A percentile compares a stretch with the other conserved stretches of the same genome.
Conservation (phyloP, 495 filamentous ascomycete genomes). For the Xylaria cubensis region DNA sequence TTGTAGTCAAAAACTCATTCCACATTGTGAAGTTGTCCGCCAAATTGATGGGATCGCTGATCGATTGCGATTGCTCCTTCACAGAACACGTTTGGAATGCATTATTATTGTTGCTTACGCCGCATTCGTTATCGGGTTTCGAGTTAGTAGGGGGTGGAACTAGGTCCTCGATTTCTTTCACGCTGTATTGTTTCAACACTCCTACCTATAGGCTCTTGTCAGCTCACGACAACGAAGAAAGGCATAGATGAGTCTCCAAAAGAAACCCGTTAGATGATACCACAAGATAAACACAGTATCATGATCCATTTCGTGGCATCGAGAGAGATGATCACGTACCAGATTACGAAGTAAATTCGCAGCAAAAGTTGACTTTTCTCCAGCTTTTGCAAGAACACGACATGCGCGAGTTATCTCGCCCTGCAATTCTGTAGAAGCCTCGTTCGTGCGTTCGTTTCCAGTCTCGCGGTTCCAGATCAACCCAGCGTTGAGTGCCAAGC, state of each 20-base stretch:
- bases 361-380: constrained; percentile 22
- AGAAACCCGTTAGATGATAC: neutral
- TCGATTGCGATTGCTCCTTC: neutral
- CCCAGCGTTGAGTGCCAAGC: constrained; percentile 10
- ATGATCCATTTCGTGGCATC: neutral
- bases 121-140: neutral
- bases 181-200: constrained; percentile 21
- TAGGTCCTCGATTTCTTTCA: constrained; percentile 12
- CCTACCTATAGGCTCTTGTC: constrained; percentile 1
- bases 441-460: neutral
- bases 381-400: constrained; percentile 17
- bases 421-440: neutral
- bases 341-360: constrained; percentile 21
- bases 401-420: constrained; percentile 18
- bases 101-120: neutral
- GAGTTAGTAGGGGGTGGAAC: neutral
- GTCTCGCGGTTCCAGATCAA: constrained; percentile 5
- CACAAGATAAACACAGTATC: neutral
- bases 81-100: neutral
- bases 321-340: neutral
- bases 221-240: neutral
- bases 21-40: constrained; percentile 23
- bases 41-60: neutral
- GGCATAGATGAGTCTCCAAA: neutral
- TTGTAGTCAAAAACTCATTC: constrained; percentile 18